Base-by-base conservation (phyloP, 139 green algal species). In the Mesostigma viride region DNA sequence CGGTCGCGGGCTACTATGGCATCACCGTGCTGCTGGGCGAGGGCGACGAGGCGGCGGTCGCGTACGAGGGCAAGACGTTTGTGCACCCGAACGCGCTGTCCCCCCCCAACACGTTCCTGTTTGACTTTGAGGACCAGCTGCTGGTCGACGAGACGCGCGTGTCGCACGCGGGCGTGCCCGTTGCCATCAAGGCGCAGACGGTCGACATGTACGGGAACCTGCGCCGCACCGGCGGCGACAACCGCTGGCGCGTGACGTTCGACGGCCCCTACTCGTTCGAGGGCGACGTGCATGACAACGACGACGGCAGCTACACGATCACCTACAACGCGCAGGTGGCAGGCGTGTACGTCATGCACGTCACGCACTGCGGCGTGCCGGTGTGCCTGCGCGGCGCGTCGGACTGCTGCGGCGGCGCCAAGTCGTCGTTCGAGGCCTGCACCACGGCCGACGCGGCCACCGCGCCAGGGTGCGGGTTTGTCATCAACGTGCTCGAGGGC, bases 151-250 rank as follows among this genome's bases (percentile, higher is more conserved):
- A 69, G 45, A 34, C 62, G 6, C 11, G 44, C 2, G 31, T 24
- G 45, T 56, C 34, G 14, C 48, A 31, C 27, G 68, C 68, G 2
- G 68, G 68, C 27, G 60, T 75, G 4, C 68, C 68, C 14, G 68
- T 75, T 6, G 44, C 33, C 31, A 70, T 69, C 30, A 60, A 30
- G 14, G 22, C 66, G 27, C 58, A 68, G 27, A 68, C 68, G 26
- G 59, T 68, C 20, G 68, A 75, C 61, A 26, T 5, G 22, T 75
- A 64, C 60, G 36, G 60, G 27, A 75, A 75, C 59, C 68, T 69
- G 31, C 62, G 59, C 62, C 69, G 60, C 17, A 46, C 8, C 26
- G 24, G 32, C 3, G 53, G 68, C 30, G 68, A 75, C 45, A 58
- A 69, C 40, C 8, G 26, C 22, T 53, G 40, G 40, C 3, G 20